A percentile compares a stretch with the other conserved stretches of the same genome.
Evolutionary conservation across 164 flowering plant species (phyloP).

Genomic region (Vitis riparia): DNA sequence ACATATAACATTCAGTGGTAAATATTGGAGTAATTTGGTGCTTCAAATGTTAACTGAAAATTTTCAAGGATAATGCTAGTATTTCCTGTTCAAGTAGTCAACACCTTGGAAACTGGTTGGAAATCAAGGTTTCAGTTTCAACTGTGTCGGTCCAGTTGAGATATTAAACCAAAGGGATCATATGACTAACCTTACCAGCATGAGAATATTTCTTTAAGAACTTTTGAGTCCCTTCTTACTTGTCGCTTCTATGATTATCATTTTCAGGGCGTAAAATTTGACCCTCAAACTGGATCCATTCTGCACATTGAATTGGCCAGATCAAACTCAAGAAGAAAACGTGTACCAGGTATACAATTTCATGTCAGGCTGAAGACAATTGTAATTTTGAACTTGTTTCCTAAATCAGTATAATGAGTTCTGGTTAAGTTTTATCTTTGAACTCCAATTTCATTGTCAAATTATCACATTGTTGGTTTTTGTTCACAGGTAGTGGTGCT

Average conservation of each 20-base stretch:
- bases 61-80: too few relatives aligned
- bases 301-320: conserved; percentile 88
- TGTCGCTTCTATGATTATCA: conserved; percentile 1
- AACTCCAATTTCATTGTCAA: neutral
- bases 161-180: too few relatives aligned
- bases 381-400: neutral
- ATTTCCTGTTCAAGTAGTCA: too few relatives aligned
- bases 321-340: conserved; percentile 75
- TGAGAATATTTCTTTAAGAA: neutral
- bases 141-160: too few relatives aligned
- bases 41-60: too few relatives aligned
- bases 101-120: too few relatives aligned
- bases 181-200: neutral
- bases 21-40: too few relatives aligned
- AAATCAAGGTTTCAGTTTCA: too few relatives aligned
- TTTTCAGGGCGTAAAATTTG: conserved; percentile 77
- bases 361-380: neutral
- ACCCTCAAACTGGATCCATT: conserved; percentile 67
- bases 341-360: conserved; percentile 46
- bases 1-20: too few relatives aligned
- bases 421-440: conserved; percentile 6
- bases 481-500: conserved; percentile 57
- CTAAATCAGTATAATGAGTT: neutral
- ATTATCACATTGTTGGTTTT: conserved; percentile 4
- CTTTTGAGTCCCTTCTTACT: neutral